Percentiles rank a stretch among this genome's conserved stretches.
Conservation (phyloP, 2,329 filamentous ascomycete species). For the Penicillium thymicola region DNA sequence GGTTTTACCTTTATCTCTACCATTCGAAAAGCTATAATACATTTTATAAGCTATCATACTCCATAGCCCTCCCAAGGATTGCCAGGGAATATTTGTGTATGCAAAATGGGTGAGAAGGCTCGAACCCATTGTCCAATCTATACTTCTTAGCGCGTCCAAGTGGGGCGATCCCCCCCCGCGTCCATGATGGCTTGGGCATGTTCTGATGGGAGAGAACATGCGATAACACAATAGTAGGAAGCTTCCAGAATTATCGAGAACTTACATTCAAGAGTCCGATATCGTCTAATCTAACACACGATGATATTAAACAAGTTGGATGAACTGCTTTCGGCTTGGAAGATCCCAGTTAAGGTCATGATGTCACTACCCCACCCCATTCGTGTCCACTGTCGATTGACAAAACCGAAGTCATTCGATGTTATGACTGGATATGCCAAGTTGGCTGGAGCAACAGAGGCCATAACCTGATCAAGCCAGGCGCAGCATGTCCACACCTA, state of each 20-base stretch:
- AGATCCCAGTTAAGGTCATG: slow-evolving; percentile 12
- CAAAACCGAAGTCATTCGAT: neutral
- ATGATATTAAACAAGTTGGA: neutral
- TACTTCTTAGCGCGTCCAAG: neutral
- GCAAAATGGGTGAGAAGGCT: too few species aligned
- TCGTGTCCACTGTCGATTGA: neutral
- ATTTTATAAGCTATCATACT: neutral
- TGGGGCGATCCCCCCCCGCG: neutral
- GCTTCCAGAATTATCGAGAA: neutral
- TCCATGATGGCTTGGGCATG: neutral
- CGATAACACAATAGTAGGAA: neutral
- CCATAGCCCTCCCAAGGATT: neutral
- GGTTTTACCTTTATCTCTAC: neutral
- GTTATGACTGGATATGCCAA: neutral
- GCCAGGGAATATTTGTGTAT: too few species aligned
- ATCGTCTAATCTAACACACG: neutral
- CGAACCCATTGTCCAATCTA: neutral
- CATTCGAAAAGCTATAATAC: too few species aligned
- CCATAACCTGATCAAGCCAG: slow-evolving; percentile 4
- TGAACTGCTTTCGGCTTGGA: neutral
- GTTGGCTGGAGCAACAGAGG: neutral
- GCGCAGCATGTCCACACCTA: neutral
- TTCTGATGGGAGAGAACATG: neutral
- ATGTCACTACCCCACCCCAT: slow-evolving; percentile 16
- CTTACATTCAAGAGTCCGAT: too few species aligned